A percentile compares a stretch with the other conserved stretches of the same genome.
phyloP scores from a whole-genome alignment of 2,329 filamentous ascomycete species.

The Aspergillus unguis region DNA sequence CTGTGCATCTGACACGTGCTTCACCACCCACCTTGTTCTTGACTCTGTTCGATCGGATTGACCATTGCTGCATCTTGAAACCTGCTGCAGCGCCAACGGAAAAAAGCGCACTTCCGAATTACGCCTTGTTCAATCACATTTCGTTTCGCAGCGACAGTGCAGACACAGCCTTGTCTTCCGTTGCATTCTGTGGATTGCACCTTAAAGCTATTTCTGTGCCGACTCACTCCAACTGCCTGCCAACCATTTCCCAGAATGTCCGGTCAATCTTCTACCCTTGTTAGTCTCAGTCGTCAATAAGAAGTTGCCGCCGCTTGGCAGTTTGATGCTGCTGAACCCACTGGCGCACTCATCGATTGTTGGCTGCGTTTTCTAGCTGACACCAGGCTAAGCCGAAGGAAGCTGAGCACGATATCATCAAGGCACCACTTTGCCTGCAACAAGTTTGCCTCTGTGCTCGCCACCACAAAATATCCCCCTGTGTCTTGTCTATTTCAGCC shows the following conservation, averaged over 20 bases:
- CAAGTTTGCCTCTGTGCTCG: slow-evolving; percentile 1
- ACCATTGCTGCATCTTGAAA: not conserved
- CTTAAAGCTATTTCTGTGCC: slow-evolving; percentile 1
- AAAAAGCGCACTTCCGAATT: slow-evolving; percentile 8
- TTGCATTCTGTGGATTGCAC: slow-evolving; percentile 8
- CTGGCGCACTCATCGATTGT: slow-evolving; percentile 16
- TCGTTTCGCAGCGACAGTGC: slow-evolving; percentile 15
- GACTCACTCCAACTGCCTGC: not conserved
- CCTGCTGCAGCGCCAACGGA: slow-evolving; percentile 4
- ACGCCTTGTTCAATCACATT: slow-evolving; percentile 10
- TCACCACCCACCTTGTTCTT: slow-evolving; percentile 8
- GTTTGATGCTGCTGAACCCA: slow-evolving; percentile 21
- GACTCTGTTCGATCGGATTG: not conserved
- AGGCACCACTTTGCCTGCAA: not conserved
- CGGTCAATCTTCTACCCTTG: slow-evolving; percentile 17
- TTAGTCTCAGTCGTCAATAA: slow-evolving; percentile 18
- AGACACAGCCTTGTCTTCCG: slow-evolving; percentile 13
- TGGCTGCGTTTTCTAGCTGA: slow-evolving; percentile 14
- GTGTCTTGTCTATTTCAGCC: slow-evolving; percentile 2
- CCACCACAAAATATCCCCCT: not conserved
- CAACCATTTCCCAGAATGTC: slow-evolving; percentile 16
- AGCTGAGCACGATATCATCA: not conserved
- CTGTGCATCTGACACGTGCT: slow-evolving; percentile 19
- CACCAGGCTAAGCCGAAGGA: slow-evolving; percentile 2
- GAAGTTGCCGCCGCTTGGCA: slow-evolving; percentile 20